Base-by-base conservation (phyloP, 306 rosid genomes). In the Prunus campanulata region DNA sequence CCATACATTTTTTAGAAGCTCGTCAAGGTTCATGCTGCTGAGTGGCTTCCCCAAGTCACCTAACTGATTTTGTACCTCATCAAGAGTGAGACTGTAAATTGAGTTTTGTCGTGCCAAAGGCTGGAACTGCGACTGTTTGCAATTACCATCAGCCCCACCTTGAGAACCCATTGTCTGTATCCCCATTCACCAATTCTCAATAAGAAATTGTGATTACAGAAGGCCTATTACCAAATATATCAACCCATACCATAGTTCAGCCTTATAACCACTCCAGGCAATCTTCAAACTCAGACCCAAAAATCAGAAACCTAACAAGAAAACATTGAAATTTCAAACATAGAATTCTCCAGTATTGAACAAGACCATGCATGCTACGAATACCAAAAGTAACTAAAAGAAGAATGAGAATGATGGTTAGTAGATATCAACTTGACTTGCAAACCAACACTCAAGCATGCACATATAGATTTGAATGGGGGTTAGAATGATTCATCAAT, bases 21-120 rank as follows among this genome's bases (percentile, higher is more conserved):
- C 98, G 3, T 95, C 98, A 44, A 95, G 95, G 82, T 95, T 95
- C 98, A 95, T 95, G 82, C 97, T 92, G 72, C 90, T 81, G 50
- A 95, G 84, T 2, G 98, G 98, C 77, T 95, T 95, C 54, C 97
- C 98, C 70, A 92, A 76, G 87, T 95, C 93, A 15, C 93, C 97
- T 84, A 95, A 85, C 72, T 92, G 98, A 82, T 83, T 92, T 83
- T 95, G 96, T 78, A 95, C 93, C 85, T 95, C 97, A 79, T 95
- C 96, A 1, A 95, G 90, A 0, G 98, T 92, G 57, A 95, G 98
- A 83, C 81, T 87, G 84, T 95, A 95, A 79, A 95, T 77, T 3
- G 98, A 90, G 78, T 81, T 91, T 80, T 95, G 96, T 54, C 87
- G 84, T 55, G 70, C 74, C 88, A 95, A 70, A 60, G 91, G 85